Base-by-base conservation (phyloP, 176 grass and related monocot species). In the Oryza punctata region DNA sequence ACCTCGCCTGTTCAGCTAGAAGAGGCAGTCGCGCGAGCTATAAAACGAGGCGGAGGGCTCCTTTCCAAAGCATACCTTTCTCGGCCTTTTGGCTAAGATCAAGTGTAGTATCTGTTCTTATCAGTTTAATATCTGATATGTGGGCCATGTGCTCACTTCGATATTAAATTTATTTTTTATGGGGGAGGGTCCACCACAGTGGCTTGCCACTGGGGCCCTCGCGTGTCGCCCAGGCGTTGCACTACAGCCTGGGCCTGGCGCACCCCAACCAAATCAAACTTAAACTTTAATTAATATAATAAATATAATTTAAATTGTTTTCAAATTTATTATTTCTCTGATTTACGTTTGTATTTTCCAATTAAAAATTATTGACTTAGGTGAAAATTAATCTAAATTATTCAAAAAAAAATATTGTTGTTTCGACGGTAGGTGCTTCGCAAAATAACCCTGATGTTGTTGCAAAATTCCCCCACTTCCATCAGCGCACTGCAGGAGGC, bases 101-200 rank as follows among this genome's bases (percentile, higher is more conserved):
- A 94, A 91, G 78, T 88, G 81, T 90, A 91, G 84, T 94, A 93
- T 93, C 85, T 93, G 87, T 94, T 90, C 74, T 90, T 90, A 81
- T 94, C 78, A 90, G 82, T 94, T 94, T 90, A 94, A 94, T 94
- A 94, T 93, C 91, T 93, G 91, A 93, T 90, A 93, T 54, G 91
- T 92, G 87, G 76, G 50, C 37, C 61, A 87, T 87, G 40, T 27
- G 72, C 16, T 16, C 72, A 87, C 81, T 64, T 79, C 27, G 91
- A 90, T 90, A 93, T 90, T 93, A 90, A 93, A 88, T 93, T 90
- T 81, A 90, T 90, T 85, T 93, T 71, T 93, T 29, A 0, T 23
- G 19, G 11, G 50, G 29, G 72, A 21, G 44, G 7, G 45, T 12
- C 25, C 26, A 32, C 0, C 8, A 21, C 1, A 24, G 43, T 33